A percentile compares a stretch with the other conserved stretches of the same genome.
Evolutionary conservation across 164 flowering plant genomes (phyloP).

Genomic region (Akebia trifoliata): DNA sequence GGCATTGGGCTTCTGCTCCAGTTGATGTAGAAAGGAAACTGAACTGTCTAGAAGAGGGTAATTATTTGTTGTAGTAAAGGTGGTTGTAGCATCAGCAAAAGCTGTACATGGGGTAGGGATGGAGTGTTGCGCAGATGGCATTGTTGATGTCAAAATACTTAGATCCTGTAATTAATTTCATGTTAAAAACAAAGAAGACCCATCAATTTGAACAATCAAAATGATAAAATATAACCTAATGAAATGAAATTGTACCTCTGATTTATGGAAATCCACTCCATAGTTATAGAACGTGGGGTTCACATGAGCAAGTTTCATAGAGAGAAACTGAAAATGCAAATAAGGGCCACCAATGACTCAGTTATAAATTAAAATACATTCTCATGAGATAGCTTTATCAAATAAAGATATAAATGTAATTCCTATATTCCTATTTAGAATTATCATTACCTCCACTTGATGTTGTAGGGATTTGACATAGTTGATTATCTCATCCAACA

Average conservation of each 20-base stretch:
- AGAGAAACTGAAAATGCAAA: constrained; percentile 49
- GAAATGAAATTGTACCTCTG: constrained; percentile 13
- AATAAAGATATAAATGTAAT: background rate
- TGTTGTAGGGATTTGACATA: constrained; percentile 80
- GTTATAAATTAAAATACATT: too few species aligned
- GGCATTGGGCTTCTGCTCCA: constrained; percentile 26
- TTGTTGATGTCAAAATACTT: constrained; percentile 27
- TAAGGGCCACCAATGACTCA: background rate
- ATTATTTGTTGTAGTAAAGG: constrained; percentile 22
- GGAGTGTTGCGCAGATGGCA: constrained; percentile 35
- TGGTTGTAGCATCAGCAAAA: constrained; percentile 23
- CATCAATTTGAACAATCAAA: constrained; percentile 3
- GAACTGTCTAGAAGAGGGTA: constrained; percentile 34
- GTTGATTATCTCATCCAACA: constrained; percentile 82
- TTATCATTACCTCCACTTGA: constrained; percentile 70
- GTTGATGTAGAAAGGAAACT: constrained; percentile 34
- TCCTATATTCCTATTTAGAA: too few species aligned
- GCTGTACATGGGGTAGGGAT: constrained; percentile 24
- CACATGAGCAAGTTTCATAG: constrained; percentile 75
- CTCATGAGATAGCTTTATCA: too few species aligned
- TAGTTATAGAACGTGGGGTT: constrained; percentile 53
- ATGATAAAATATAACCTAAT: background rate
- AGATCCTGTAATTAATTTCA: constrained; percentile 33
- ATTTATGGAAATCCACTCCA: constrained; percentile 46
- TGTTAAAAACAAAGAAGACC: constrained; percentile 20